Percentiles rank a stretch among this genome's conserved stretches.
These are phyloP conservation scores for Epichloe bromicola DNA, from an alignment of 2,329 filamentous ascomycete genomes.

Conservation along the genomic window DNA sequence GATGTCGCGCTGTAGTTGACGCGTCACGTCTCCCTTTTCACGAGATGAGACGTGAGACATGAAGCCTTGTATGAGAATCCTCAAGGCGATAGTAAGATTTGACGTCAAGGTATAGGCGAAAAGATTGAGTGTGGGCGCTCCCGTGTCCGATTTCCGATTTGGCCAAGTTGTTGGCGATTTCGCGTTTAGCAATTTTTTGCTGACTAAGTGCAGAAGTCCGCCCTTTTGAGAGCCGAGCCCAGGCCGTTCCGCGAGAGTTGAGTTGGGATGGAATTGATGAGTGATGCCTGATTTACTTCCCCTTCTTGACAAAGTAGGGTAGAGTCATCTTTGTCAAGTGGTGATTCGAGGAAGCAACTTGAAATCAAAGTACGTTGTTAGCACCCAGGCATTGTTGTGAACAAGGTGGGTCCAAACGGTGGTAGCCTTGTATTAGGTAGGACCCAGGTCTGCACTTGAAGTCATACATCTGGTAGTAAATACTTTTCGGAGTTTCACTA, in stretches of 20 bases:
- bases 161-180: background rate
- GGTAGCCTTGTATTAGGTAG: too few relatives aligned
- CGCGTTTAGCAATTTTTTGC: background rate
- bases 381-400: background rate
- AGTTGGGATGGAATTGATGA: too few relatives aligned
- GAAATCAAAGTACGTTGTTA: background rate
- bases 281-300: background rate
- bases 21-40: background rate
- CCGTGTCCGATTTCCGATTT: too few relatives aligned
- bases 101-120: too few relatives aligned
- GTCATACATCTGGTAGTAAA: too few relatives aligned
- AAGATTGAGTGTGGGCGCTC: too few relatives aligned
- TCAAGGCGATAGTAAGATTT: background rate
- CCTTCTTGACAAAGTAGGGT: background rate
- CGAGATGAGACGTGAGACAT: background rate
- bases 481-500: too few relatives aligned
- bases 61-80: background rate
- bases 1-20: background rate
- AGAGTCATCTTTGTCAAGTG: too few relatives aligned
- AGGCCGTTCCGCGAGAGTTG: background rate
- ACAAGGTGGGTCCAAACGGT: background rate
- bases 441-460: too few relatives aligned
- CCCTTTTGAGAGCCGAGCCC: background rate
- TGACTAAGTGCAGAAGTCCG: too few relatives aligned
- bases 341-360: background rate